Evolutionary conservation across 2,329 filamentous ascomycete genomes (phyloP).

Genomic region (Phyllosticta ampelicida): DNA sequence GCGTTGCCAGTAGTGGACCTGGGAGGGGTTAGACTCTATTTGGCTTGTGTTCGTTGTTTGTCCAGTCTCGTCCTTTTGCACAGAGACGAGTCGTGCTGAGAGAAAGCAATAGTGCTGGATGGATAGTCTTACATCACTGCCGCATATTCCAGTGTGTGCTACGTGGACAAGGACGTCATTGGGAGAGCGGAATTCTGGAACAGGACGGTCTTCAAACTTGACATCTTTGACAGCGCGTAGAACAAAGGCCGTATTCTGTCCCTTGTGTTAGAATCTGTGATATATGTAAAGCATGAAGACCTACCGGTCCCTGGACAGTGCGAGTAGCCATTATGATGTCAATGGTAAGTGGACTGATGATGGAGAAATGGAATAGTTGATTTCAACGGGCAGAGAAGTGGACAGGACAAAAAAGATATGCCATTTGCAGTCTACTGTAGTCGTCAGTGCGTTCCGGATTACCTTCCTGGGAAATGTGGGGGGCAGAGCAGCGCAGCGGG

Average conservation of each 20-base stretch:
- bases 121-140: not conserved
- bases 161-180: constrained; percentile 12
- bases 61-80: not conserved
- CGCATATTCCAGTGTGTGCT: constrained; percentile 13
- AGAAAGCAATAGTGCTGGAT: not conserved
- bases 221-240: constrained; percentile 36
- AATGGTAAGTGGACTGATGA: not conserved
- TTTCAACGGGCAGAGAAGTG: not conserved
- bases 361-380: not conserved
- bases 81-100: not conserved
- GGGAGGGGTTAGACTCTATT: not conserved
- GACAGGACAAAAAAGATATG: not conserved
- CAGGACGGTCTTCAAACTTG: constrained; percentile 34
- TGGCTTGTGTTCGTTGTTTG: not conserved
- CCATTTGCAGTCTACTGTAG: not conserved
- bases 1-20: constrained; percentile 14
- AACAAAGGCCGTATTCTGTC: constrained; percentile 38
- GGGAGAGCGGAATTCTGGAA: constrained; percentile 20
- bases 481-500: not conserved
- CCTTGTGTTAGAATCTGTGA: not conserved
- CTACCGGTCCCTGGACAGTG: not conserved
- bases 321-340: not conserved
- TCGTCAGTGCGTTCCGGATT: not conserved
- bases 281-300: not conserved
- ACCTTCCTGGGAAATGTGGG: not conserved